A percentile compares a stretch with the other conserved stretches of the same genome.
phyloP scores from a whole-genome alignment of 2,329 filamentous ascomycete species.

The Penicillium sp. region DNA sequence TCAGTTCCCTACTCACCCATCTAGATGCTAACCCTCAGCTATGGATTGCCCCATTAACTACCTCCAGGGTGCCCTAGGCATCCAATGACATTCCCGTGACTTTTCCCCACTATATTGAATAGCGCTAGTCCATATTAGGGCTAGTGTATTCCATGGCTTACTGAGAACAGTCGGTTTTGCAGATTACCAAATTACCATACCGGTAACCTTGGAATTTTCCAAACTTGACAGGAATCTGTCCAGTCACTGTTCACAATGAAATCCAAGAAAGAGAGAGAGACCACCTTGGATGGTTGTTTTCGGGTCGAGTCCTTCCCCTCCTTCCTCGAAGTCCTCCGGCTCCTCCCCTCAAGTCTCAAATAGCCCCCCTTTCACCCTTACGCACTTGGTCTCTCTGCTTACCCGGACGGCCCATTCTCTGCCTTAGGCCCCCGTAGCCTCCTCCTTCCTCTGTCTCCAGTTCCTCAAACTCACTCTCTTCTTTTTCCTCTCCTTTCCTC shows the following conservation, averaged over 20 bases:
- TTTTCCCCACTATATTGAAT: not conserved
- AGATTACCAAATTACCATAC: slow-evolving; percentile 7
- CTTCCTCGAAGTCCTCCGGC: not conserved
- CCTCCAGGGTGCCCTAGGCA: not conserved
- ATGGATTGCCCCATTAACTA: not conserved
- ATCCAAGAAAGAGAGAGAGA: not conserved
- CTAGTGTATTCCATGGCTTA: slow-evolving; percentile 1
- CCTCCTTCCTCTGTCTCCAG: slow-evolving; percentile 23
- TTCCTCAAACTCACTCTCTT: slow-evolving; percentile 23
- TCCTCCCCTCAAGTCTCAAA: slow-evolving; percentile 4
- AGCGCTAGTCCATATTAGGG: not conserved
- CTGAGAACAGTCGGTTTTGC: slow-evolving; percentile 8
- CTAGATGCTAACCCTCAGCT: slow-evolving; percentile 8
- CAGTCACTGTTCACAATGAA: slow-evolving; percentile 2
- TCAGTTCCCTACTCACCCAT: slow-evolving; percentile 2
- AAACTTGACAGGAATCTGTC: not conserved
- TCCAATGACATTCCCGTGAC: slow-evolving; percentile 12
- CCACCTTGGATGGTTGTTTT: slow-evolving; percentile 3
- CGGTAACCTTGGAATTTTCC: slow-evolving; percentile 1
- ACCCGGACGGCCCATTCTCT: slow-evolving; percentile 23
- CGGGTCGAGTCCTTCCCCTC: slow-evolving; percentile 9
- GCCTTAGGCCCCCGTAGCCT: slow-evolving; percentile 28
- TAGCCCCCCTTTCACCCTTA: slow-evolving; percentile 14
- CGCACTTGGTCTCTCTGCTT: slow-evolving; percentile 12
- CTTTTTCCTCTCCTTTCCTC: slow-evolving; percentile 28